phyloP scores from a whole-genome alignment of 1,139 yeast species.

The Blastobotrys arbuscula region DNA sequence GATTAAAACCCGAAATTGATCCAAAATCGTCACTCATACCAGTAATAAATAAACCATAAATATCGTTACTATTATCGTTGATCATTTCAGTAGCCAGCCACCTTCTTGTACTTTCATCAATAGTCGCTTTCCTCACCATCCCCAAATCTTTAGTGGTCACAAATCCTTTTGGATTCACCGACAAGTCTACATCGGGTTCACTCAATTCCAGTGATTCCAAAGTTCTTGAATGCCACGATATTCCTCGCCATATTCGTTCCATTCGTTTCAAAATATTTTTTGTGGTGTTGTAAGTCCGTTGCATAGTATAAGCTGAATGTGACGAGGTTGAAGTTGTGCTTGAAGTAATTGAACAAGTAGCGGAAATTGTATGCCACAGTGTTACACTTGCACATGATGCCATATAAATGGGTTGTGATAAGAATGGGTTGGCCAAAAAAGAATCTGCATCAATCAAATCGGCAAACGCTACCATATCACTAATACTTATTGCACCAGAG shows the following conservation, averaged over 20 bases:
- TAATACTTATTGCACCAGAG: constrained; percentile 29
- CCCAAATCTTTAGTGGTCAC: constrained; percentile 25
- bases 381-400: constrained; percentile 29
- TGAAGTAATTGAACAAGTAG: neutral
- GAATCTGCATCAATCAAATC: constrained; percentile 28
- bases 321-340: constrained; percentile 16
- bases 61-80: constrained; percentile 20
- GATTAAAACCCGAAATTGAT: neutral
- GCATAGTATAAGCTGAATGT: constrained; percentile 23
- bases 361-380: constrained; percentile 22
- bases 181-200: constrained; percentile 30
- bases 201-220: constrained; percentile 28
- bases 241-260: constrained; percentile 27
- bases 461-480: constrained; percentile 30
- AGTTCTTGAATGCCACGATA: constrained; percentile 27
- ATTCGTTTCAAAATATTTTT: constrained; percentile 24
- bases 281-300: constrained; percentile 25
- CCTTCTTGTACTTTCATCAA: constrained; percentile 25
- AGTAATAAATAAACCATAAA: constrained; percentile 26
- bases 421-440: constrained; percentile 27
- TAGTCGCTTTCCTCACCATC: constrained; percentile 23
- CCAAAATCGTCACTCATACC: constrained; percentile 21
- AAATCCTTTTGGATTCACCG: constrained; percentile 20
- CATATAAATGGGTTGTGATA: constrained; percentile 28
- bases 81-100: constrained; percentile 26